Base-by-base conservation (phyloP, 345 rosid genomes). In the Gossypium raimondii region DNA sequence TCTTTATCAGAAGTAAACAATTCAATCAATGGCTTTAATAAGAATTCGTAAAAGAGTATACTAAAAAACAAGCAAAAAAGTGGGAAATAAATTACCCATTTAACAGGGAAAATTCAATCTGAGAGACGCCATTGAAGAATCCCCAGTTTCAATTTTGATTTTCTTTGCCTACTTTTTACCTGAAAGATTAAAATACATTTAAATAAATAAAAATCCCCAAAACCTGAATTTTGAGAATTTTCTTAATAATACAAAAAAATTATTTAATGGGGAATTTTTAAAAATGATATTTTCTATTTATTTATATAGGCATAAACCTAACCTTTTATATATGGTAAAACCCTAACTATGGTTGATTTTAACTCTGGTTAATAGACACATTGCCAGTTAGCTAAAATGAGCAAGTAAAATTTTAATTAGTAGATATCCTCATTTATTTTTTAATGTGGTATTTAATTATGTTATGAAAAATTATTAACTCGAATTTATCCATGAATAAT, bases 1-100 rank as follows among this genome's bases (percentile, higher is more conserved):
- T 76, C 20, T 70, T 50, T 10, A 18, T 70, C 76, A 80, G 34
- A 66, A 78, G 27, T 62, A 3, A 57, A 66, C 52, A 27, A 16
- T 50, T 58, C 52, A 27, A 16, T 50, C 73, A 68, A 48, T 50
- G 53, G 52, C 63, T 44, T 11, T 8, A 60, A 58, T 24, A 51
- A 12, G 34, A 24, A 59, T 59, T 24, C 63, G 17, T 24, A 59
- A 59, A 59, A n/a, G 16, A 60, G 38, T 24, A 41, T 55, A 29
- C 47, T 25, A 67, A 7, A 11, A 34, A 8, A 34, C 38, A 34
- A 34, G 51, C 13, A 47, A 27, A 70, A 29, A 52, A 1, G 47
- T 27, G 59, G 27, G n/a, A 17, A 11, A 45, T 17, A 29, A 29
- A 52, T 29, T 27, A 70, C 73, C 73, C 47, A 69, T 27, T 68